phyloP scores from a whole-genome alignment of 257 asterid genomes.

The Solanum pennellii region DNA sequence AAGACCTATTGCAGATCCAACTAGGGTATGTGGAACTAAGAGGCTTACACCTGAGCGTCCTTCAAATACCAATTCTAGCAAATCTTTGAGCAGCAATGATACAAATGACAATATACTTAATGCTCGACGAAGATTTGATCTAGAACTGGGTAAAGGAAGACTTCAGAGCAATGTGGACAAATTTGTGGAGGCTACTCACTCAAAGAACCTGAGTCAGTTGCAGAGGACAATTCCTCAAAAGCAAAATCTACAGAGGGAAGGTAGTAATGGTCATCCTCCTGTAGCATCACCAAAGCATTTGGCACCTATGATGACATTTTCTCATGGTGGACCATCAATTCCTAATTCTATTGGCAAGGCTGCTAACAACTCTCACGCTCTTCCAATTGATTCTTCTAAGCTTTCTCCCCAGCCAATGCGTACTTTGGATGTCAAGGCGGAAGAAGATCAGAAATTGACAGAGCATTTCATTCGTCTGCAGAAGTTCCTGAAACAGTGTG shows the following conservation, averaged over 20 bases:
- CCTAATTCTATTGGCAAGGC: constrained; percentile 41
- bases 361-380: constrained; percentile 22
- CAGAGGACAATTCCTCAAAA: constrained; percentile 32
- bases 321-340: constrained; percentile 36
- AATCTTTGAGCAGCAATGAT: constrained; percentile 33
- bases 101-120: constrained; percentile 70
- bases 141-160: constrained; percentile 78
- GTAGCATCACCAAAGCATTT: constrained; percentile 21
- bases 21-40: constrained; percentile 66
- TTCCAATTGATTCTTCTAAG: constrained; percentile 23
- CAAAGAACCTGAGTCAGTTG: constrained; percentile 21
- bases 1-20: constrained; percentile 34
- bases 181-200: constrained; percentile 28
- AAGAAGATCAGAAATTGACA: constrained; percentile 48
- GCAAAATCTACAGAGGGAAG: constrained; percentile 28
- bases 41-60: constrained; percentile 79
- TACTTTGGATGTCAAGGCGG: constrained; percentile 22
- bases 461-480: constrained; percentile 63
- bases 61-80: constrained; percentile 36
- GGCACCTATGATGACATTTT: constrained; percentile 21
- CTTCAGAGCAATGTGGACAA: constrained; percentile 43
- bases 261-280: constrained; percentile 17
- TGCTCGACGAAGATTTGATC: constrained; percentile 77
- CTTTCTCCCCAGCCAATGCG: constrained; percentile 31
- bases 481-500: constrained; percentile 67